phyloP scores from a whole-genome alignment of 2,329 filamentous ascomycete species.

The Bipolaris oryzae region DNA sequence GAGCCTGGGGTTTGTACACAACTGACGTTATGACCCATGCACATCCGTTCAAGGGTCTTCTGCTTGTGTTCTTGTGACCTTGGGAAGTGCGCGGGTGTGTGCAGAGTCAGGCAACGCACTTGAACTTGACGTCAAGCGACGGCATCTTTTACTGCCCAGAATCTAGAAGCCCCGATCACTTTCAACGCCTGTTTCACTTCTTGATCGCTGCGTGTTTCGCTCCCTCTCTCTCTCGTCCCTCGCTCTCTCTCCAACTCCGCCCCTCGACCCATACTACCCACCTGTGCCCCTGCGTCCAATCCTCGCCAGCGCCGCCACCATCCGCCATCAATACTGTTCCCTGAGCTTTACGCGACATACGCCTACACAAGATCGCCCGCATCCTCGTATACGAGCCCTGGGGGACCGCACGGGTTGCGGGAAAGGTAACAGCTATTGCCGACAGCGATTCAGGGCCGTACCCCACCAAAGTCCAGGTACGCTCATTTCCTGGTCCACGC shows the following conservation, averaged over 20 bases:
- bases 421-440: conserved; percentile 20
- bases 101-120: conserved; percentile 19
- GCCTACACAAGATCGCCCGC: conserved; percentile 7
- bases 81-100: conserved; percentile 17
- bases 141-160: conserved; percentile 18
- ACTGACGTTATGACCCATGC: conserved; percentile 13
- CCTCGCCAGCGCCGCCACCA: conserved; percentile 10
- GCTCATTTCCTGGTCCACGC: conserved; percentile 31
- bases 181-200: conserved; percentile 30
- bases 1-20: conserved; percentile 5
- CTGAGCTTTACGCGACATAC: conserved; percentile 8
- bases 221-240: conserved; percentile 14
- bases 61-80: conserved; percentile 24
- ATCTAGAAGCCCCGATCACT: conserved; percentile 20
- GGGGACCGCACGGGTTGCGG: conserved; percentile 18
- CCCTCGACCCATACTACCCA: neutral
- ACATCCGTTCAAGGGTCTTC: conserved; percentile 13
- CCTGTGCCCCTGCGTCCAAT: conserved; percentile 20
- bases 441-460: conserved; percentile 27
- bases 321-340: neutral
- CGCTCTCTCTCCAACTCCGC: neutral
- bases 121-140: conserved; percentile 22
- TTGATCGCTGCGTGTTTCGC: conserved; percentile 22
- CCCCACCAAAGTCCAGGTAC: conserved; percentile 36
- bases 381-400: conserved; percentile 19